Conservation (phyloP, 352 stramenopile species). For the Globisporangium lucens region DNA sequence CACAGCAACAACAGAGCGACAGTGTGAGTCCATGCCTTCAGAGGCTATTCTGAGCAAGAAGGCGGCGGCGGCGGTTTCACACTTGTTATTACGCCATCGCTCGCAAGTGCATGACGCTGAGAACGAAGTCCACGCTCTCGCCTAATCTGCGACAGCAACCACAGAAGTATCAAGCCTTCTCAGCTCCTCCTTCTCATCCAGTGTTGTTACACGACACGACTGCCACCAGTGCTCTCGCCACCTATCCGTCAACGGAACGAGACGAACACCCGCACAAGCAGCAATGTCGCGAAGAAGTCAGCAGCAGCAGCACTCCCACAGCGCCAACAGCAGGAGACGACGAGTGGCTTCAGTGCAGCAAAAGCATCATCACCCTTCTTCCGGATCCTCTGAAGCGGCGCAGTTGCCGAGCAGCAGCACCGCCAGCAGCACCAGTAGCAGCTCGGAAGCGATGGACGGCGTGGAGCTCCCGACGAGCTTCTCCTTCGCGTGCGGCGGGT, state of each 20-base stretch:
- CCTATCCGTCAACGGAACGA: not conserved
- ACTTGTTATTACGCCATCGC: not conserved
- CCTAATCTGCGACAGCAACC: conserved; percentile 1
- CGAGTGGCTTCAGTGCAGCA: not conserved
- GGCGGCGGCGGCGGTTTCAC: not conserved
- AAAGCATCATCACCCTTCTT: not conserved
- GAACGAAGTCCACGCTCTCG: not conserved
- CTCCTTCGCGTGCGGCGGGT: conserved; percentile 86
- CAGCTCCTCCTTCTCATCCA: not conserved
- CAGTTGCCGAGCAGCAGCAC: not conserved
- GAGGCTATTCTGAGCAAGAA: not conserved
- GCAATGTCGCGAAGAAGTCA: conserved; percentile 1
- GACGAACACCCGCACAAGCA: not conserved
- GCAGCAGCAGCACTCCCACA: not conserved
- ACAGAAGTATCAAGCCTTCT: too few relatives aligned
- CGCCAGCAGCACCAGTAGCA: not conserved
- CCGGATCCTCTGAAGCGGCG: not conserved
- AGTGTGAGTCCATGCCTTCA: not conserved
- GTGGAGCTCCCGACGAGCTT: conserved; percentile 36
- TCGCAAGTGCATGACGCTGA: not conserved
- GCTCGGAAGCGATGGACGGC: not conserved
- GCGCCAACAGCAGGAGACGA: not conserved
- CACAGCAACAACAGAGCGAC: not conserved
- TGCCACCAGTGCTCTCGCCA: not conserved
- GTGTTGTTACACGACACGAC: not conserved